phyloP scores from a whole-genome alignment of 108 stramenopile genomes.

The Pseudonitzschia multiseries region DNA sequence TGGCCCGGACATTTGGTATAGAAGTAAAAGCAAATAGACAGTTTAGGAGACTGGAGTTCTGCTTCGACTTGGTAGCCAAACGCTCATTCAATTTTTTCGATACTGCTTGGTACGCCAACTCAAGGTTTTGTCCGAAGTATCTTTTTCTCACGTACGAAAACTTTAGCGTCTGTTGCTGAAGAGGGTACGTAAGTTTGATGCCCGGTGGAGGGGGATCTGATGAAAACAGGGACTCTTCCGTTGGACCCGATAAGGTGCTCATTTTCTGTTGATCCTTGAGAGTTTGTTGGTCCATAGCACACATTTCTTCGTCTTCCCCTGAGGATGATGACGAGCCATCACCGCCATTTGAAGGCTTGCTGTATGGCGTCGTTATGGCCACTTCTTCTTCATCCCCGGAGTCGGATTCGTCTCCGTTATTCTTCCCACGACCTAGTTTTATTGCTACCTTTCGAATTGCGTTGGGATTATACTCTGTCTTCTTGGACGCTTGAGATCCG shows the following conservation, averaged over 20 bases:
- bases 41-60: constrained; percentile 69
- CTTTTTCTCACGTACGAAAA: constrained; percentile 50
- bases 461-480: background rate
- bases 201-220: constrained; percentile 10
- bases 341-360: background rate
- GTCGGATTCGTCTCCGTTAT: constrained; percentile 35
- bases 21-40: constrained; percentile 52
- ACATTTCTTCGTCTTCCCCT: constrained; percentile 52
- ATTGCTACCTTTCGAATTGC: background rate
- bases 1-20: constrained; percentile 54
- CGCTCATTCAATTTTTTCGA: constrained; percentile 47
- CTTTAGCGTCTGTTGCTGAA: constrained; percentile 32
- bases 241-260: constrained; percentile 2
- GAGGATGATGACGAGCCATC: constrained; percentile 53
- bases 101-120: constrained; percentile 47
- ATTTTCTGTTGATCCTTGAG: constrained; percentile 1
- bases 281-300: constrained; percentile 21
- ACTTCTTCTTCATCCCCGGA: constrained; percentile 52
- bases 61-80: constrained; percentile 71
- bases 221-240: background rate
- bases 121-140: constrained; percentile 54
- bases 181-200: constrained; percentile 30
- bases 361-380: constrained; percentile 14
- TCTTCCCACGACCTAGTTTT: background rate
- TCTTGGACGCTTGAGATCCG: constrained; percentile 12